Evolutionary conservation across 805 yeast genomes (phyloP).

Genomic region (Cyberlindnera veronae): DNA sequence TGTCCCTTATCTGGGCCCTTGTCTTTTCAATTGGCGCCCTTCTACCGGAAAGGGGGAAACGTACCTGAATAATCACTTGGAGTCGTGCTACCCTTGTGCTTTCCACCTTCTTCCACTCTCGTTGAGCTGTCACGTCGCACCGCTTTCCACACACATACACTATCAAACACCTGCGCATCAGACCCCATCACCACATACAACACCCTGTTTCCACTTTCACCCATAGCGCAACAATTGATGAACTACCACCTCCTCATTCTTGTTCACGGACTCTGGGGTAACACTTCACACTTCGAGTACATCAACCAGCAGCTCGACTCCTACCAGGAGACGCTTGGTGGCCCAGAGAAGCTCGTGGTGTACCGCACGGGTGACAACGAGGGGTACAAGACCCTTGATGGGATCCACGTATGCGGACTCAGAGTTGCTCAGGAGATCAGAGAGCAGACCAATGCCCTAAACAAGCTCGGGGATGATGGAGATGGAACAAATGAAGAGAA

Average conservation of each 20-base stretch:
- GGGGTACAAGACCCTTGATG: conserved; percentile 81
- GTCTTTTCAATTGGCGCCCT: too few species aligned
- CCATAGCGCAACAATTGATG: conserved; percentile 2
- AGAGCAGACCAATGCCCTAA: conserved; percentile 31
- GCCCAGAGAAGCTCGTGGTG: conserved; percentile 20
- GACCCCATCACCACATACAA: background rate
- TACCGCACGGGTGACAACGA: conserved; percentile 25
- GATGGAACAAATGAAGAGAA: conserved; percentile 6
- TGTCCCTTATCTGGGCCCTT: background rate
- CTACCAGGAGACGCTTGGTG: conserved; percentile 22
- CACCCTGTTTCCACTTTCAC: background rate
- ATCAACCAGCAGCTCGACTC: conserved; percentile 44
- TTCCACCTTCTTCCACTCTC: too few species aligned
- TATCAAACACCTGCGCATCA: too few species aligned
- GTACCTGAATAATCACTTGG: too few species aligned
- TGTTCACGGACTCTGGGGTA: conserved; percentile 61
- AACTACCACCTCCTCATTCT: conserved; percentile 16
- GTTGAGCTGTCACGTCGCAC: too few species aligned
- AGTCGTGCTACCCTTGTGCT: too few species aligned
- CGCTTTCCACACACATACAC: too few species aligned
- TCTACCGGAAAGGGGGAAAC: too few species aligned
- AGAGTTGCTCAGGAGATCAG: conserved; percentile 68
- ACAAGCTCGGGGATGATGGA: conserved; percentile 10
- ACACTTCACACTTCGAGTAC: conserved; percentile 61
- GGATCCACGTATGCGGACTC: conserved; percentile 80